A percentile compares a stretch with the other conserved stretches of the same genome.
phyloP scores from a whole-genome alignment of 225 moss, liverwort and hornwort genomes.

The Antitrichia curtipendula region DNA sequence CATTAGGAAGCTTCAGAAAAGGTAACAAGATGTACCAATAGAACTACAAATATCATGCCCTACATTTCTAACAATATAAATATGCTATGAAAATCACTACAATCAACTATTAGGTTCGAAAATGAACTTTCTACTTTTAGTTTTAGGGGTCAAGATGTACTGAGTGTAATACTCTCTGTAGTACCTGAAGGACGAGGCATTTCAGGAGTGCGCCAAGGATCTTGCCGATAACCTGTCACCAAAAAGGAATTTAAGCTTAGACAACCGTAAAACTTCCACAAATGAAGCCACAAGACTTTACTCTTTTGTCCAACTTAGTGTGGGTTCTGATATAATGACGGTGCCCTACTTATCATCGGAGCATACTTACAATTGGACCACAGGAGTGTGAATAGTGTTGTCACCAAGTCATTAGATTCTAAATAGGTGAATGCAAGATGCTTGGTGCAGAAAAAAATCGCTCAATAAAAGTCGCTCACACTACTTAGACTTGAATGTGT shows the following conservation, averaged over 20 bases:
- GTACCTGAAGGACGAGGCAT: conserved; percentile 46
- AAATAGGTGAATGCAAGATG: not conserved
- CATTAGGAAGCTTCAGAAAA: not conserved
- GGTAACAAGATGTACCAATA: not conserved
- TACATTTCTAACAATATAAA: not conserved
- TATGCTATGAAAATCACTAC: not conserved
- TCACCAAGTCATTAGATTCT: not conserved
- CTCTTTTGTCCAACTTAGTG: not conserved
- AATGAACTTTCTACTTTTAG: not conserved
- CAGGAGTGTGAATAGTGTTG: not conserved
- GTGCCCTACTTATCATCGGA: not conserved
- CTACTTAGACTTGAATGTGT: not conserved
- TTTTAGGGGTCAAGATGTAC: not conserved
- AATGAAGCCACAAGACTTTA: not conserved
- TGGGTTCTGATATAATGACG: not conserved
- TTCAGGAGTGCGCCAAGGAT: conserved; percentile 43
- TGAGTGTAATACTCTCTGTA: not conserved
- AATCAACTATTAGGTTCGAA: not conserved
- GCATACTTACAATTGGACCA: not conserved
- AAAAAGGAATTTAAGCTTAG: not conserved
- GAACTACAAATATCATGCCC: not conserved
- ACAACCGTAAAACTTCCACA: not conserved
- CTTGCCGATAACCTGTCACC: conserved; percentile 22
- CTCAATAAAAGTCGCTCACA: not conserved
- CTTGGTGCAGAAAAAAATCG: not conserved